These are phyloP conservation scores for Pyrenula aspistea DNA, from an alignment of 495 filamentous ascomycete species.

Conservation along the genomic window DNA sequence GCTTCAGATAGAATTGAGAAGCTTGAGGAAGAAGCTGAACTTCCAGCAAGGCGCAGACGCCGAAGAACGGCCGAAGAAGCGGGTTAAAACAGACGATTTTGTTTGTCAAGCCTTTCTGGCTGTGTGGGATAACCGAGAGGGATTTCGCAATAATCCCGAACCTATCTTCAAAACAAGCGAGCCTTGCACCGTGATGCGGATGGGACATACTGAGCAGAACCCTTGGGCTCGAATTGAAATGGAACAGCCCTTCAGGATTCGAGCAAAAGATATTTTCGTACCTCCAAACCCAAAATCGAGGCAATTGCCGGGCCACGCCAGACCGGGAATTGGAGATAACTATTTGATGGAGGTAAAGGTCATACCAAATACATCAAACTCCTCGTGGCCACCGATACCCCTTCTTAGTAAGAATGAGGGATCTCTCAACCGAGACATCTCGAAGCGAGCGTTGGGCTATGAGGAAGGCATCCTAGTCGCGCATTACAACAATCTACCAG, in stretches of 20 bases:
- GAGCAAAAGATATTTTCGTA: background rate
- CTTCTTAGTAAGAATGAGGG: background rate
- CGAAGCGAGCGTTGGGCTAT: background rate
- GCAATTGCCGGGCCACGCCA: background rate
- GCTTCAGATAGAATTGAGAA: background rate
- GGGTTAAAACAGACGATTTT: background rate
- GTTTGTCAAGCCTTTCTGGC: background rate
- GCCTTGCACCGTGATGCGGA: background rate
- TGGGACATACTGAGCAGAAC: background rate
- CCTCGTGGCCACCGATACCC: background rate
- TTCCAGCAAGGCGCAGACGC: background rate
- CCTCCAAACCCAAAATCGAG: background rate
- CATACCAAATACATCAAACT: background rate
- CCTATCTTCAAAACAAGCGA: background rate
- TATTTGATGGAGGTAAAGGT: background rate
- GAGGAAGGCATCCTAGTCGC: background rate
- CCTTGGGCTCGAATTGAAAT: background rate
- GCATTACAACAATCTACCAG: background rate
- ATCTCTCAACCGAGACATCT: background rate
- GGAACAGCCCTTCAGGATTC: background rate
- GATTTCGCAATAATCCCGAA: background rate
- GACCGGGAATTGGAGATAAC: background rate
- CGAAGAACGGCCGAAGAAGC: background rate
- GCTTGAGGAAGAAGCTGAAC: background rate
- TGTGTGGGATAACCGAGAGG: background rate